Percentiles rank a stretch among this genome's conserved stretches.
Evolutionary conservation across 306 rosid genomes (phyloP).

Genomic region (Medicago truncatula): MtrunA17r5.0-ANR NC_053045.1:32194001-32194500

Average conservation of each 20-base stretch:
- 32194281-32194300: no score
- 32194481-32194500: slow-evolving; percentile 3
- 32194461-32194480: slow-evolving; percentile 38
- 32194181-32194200: not conserved
- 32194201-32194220: not conserved
- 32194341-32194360: no score
- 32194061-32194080: slow-evolving; percentile 49
- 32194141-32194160: slow-evolving; percentile 43
- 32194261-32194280: no score
- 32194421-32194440: slow-evolving; percentile 62
- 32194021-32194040: not conserved
- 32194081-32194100: slow-evolving; percentile 61
- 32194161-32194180: slow-evolving; percentile 4
- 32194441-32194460: slow-evolving; percentile 49
- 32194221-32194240: not conserved
- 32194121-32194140: slow-evolving; percentile 56
- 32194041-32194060: not conserved
- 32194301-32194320: no score
- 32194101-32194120: slow-evolving; percentile 55
- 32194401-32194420: no score
- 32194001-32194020: no score
- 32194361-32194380: no score
- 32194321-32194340: no score
- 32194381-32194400: no score
- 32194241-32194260: not conserved